Conservation (phyloP, 2,329 filamentous ascomycete genomes). For the Ophiostoma himal-ulmi region DNA sequence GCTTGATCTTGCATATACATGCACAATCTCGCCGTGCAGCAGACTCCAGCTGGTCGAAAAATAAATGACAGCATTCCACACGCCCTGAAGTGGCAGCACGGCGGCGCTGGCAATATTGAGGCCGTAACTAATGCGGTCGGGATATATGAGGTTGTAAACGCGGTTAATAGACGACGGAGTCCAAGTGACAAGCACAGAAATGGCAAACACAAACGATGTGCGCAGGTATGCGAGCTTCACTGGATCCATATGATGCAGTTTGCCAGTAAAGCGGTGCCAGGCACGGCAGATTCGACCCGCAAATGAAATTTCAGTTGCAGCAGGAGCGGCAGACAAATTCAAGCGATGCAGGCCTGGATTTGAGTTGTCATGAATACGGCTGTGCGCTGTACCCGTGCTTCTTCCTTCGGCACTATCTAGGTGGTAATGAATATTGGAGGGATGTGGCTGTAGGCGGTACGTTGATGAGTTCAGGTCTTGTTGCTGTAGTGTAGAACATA, state of each 20-base stretch:
- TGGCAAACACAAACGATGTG: constrained; percentile 56
- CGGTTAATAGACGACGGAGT: constrained; percentile 67
- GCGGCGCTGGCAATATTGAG: constrained; percentile 65
- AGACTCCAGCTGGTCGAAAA: constrained; percentile 54
- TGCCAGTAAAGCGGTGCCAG: constrained; percentile 30
- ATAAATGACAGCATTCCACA: constrained; percentile 77
- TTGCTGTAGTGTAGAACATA: not conserved
- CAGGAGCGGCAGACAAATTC: not conserved
- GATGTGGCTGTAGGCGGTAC: constrained; percentile 10
- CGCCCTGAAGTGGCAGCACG: constrained; percentile 70
- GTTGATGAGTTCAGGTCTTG: not conserved
- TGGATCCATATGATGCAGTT: constrained; percentile 45
- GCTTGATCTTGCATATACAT: not conserved
- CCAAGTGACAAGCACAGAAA: constrained; percentile 57
- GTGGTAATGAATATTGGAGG: not conserved
- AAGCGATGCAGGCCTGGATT: not conserved
- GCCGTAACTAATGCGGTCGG: constrained; percentile 50
- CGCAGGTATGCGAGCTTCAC: constrained; percentile 57
- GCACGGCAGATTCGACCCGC: constrained; percentile 13
- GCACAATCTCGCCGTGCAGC: constrained; percentile 31
- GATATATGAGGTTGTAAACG: constrained; percentile 59
- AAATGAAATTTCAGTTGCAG: not conserved
- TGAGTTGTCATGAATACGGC: not conserved
- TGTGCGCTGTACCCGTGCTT: not conserved
- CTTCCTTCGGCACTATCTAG: too few relatives aligned